Conservation (phyloP, 495 filamentous ascomycete species). For the Trichoderma asperelloides region DNA sequence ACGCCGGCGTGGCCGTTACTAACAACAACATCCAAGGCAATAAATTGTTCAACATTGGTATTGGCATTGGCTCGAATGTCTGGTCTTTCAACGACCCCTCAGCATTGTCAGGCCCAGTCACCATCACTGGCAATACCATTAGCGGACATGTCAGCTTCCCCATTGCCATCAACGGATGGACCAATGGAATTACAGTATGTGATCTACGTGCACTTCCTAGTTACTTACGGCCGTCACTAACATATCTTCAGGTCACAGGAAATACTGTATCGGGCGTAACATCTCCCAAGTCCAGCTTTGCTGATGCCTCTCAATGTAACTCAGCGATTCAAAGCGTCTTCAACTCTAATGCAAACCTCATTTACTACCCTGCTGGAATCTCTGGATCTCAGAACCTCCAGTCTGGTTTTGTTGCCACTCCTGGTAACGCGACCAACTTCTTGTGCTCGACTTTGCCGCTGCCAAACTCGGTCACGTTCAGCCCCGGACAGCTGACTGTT, state of each 20-base stretch:
- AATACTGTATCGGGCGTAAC: background rate
- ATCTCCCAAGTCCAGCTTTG: background rate
- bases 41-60: constrained; percentile 2
- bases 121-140: constrained; percentile 15
- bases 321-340: background rate
- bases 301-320: constrained; percentile 2
- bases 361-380: constrained; percentile 3
- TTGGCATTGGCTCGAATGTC: constrained; percentile 14
- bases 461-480: background rate
- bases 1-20: constrained; percentile 14
- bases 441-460: constrained; percentile 6
- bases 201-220: background rate
- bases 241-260: background rate
- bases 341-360: constrained; percentile 4
- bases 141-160: constrained; percentile 16
- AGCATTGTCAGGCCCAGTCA: constrained; percentile 11
- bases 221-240: background rate
- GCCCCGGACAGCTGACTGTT: background rate
- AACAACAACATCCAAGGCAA: constrained; percentile 15
- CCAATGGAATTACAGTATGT: constrained; percentile 14
- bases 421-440: constrained; percentile 5
- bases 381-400: background rate
- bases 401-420: background rate
- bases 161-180: constrained; percentile 17
- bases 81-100: background rate